A percentile compares a stretch with the other conserved stretches of the same genome.
phyloP scores from a whole-genome alignment of 768 basidiomycete species.

The Russula emetica region DNA sequence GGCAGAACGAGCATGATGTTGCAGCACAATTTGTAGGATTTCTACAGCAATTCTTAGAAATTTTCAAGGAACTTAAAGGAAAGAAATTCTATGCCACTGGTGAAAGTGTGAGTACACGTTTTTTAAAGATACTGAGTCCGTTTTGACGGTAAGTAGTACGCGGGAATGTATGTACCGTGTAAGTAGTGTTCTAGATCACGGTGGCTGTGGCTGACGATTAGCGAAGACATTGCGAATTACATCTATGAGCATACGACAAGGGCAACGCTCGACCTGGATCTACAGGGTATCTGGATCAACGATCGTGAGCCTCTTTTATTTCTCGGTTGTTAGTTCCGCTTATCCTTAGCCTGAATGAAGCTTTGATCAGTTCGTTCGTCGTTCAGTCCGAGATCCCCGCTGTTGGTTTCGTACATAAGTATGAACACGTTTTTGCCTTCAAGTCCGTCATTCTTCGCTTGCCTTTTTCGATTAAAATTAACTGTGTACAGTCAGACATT shows the following conservation, averaged over 20 bases:
- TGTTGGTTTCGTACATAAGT: slow-evolving; percentile 70
- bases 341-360: slow-evolving; percentile 33
- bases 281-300: slow-evolving; percentile 69
- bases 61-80: slow-evolving; percentile 67
- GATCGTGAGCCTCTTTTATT: slow-evolving; percentile 50
- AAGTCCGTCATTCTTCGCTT: slow-evolving; percentile 44
- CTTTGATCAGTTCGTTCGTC: slow-evolving; percentile 55
- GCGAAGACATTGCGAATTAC: slow-evolving; percentile 66
- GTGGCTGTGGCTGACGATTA: neutral
- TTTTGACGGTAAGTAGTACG: slow-evolving; percentile 46
- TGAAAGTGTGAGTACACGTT: slow-evolving; percentile 56
- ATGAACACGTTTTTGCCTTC: slow-evolving; percentile 63
- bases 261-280: slow-evolving; percentile 45
- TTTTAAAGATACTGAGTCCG: neutral
- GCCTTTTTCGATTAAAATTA: neutral
- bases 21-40: slow-evolving; percentile 57
- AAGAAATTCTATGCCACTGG: slow-evolving; percentile 69
- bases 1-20: slow-evolving; percentile 50
- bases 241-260: slow-evolving; percentile 54
- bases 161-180: slow-evolving; percentile 65
- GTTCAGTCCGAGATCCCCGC: slow-evolving; percentile 69
- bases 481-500: slow-evolving; percentile 49
- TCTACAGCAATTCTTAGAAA: slow-evolving; percentile 67
- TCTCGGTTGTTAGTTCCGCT: neutral
- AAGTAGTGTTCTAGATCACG: slow-evolving; percentile 36